A percentile compares a stretch with the other conserved stretches of the same genome.
phyloP scores from a whole-genome alignment of 441 rosid species.

The Jatropha multifida region DNA sequence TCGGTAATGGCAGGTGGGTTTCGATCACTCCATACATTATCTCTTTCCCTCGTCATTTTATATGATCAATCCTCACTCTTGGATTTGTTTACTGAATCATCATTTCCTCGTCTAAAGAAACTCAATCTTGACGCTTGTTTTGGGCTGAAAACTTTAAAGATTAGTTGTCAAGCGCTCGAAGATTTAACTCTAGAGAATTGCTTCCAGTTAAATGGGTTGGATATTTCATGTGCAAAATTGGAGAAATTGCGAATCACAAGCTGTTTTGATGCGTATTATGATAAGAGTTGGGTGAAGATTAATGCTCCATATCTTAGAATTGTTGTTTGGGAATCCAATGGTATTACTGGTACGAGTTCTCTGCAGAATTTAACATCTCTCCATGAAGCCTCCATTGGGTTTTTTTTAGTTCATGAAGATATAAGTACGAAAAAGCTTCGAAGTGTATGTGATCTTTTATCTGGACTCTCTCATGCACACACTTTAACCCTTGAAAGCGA shows the following conservation, averaged over 20 bases:
- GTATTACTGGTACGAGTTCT: slow-evolving; percentile 36
- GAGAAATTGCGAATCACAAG: slow-evolving; percentile 48
- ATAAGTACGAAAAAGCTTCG: slow-evolving; percentile 34
- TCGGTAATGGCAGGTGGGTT: slow-evolving; percentile 55
- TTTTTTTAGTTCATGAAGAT: slow-evolving; percentile 39
- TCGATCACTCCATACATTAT: slow-evolving; percentile 48
- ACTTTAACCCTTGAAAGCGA: slow-evolving; percentile 53
- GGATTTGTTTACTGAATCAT: slow-evolving; percentile 62
- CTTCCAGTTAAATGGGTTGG: slow-evolving; percentile 48
- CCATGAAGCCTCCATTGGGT: slow-evolving; percentile 50
- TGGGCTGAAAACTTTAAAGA: slow-evolving; percentile 53
- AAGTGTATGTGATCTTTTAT: slow-evolving; percentile 51
- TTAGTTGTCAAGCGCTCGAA: slow-evolving; percentile 53
- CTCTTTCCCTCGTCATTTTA: slow-evolving; percentile 53
- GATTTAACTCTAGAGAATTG: slow-evolving; percentile 56
- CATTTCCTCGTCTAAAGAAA: slow-evolving; percentile 56
- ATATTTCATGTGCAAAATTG: slow-evolving; percentile 44
- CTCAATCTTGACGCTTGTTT: slow-evolving; percentile 50
- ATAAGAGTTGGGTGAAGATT: slow-evolving; percentile 46
- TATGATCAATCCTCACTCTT: slow-evolving; percentile 45
- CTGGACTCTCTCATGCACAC: slow-evolving; percentile 44
- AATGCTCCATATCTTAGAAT: slow-evolving; percentile 42
- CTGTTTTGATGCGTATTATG: slow-evolving; percentile 49
- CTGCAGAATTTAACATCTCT: slow-evolving; percentile 43
- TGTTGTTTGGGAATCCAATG: slow-evolving; percentile 56